These are phyloP conservation scores for Trichosporon sp. DNA, from an alignment of 1,284 basidiomycete genomes.

Conservation along the genomic window DNA sequence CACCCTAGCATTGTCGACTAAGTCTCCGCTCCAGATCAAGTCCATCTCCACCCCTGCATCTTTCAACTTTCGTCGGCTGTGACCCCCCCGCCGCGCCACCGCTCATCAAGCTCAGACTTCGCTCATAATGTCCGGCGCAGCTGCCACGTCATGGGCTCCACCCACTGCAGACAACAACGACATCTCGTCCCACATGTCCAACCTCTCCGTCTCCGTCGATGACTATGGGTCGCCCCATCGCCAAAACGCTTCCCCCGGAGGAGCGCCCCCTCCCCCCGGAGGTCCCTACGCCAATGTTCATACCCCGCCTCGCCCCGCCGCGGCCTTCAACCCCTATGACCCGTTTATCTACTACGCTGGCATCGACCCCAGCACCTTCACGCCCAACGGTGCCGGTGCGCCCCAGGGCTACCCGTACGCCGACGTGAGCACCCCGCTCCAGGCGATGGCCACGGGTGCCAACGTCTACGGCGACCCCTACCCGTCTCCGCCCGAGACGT, in stretches of 20 bases:
- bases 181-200: conserved; percentile 10
- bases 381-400: not conserved
- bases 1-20: not conserved
- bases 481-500: conserved; percentile 12
- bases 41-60: not conserved
- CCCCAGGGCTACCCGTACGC: conserved; percentile 6
- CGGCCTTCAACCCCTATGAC: conserved; percentile 10
- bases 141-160: conserved; percentile 8
- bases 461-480: conserved; percentile 14
- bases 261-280: not conserved
- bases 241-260: not conserved
- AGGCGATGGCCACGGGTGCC: conserved; percentile 4
- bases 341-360: conserved; percentile 14
- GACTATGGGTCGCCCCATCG: conserved; percentile 5
- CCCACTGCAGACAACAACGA: conserved; percentile 6
- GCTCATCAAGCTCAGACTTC: not conserved
- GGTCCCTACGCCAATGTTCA: conserved; percentile 11
- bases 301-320: conserved; percentile 11
- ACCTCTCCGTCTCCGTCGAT: conserved; percentile 14
- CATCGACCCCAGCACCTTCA: not conserved
- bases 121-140: conserved; percentile 6
- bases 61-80: not conserved
- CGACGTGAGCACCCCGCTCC: conserved; percentile 12
- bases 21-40: not conserved
- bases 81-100: not conserved